Conservation (phyloP, 306 rosid genomes). For the Fragaria ananassa region DNA sequence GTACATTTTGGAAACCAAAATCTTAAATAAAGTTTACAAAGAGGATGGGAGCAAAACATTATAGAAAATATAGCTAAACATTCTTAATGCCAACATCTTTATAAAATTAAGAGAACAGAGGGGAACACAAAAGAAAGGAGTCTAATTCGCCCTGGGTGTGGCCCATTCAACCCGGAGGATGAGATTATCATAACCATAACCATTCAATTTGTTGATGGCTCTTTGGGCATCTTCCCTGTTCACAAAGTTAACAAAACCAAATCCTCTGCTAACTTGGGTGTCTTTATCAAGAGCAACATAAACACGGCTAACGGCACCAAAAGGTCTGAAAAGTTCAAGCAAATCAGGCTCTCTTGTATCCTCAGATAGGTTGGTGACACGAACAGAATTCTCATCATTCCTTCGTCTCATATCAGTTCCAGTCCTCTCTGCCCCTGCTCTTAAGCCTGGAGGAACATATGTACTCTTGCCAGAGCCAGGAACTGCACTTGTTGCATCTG, state of each 20-base stretch:
- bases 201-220: slow-evolving; percentile 87
- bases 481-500: slow-evolving; percentile 43
- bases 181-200: slow-evolving; percentile 85
- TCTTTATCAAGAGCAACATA: slow-evolving; percentile 89
- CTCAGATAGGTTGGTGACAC: slow-evolving; percentile 94
- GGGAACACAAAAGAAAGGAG: not conserved
- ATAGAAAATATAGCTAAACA: slow-evolving; percentile 12
- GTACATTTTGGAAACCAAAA: not conserved
- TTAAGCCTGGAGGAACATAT: slow-evolving; percentile 79
- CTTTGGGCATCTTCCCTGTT: slow-evolving; percentile 92
- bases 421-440: slow-evolving; percentile 68
- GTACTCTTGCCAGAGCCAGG: slow-evolving; percentile 54
- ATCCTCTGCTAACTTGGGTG: slow-evolving; percentile 85
- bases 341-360: slow-evolving; percentile 92
- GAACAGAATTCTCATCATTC: slow-evolving; percentile 90
- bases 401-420: slow-evolving; percentile 87
- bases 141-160: slow-evolving; percentile 57
- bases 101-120: not conserved
- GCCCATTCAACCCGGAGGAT: slow-evolving; percentile 75
- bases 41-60: not conserved
- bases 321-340: slow-evolving; percentile 91
- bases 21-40: not conserved
- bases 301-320: slow-evolving; percentile 84
- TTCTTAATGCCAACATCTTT: slow-evolving; percentile 8
- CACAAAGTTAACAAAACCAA: slow-evolving; percentile 92